Evolutionary conservation across 2,329 filamentous ascomycete species (phyloP).

Genomic region (Fusarium xylarioides): DNA sequence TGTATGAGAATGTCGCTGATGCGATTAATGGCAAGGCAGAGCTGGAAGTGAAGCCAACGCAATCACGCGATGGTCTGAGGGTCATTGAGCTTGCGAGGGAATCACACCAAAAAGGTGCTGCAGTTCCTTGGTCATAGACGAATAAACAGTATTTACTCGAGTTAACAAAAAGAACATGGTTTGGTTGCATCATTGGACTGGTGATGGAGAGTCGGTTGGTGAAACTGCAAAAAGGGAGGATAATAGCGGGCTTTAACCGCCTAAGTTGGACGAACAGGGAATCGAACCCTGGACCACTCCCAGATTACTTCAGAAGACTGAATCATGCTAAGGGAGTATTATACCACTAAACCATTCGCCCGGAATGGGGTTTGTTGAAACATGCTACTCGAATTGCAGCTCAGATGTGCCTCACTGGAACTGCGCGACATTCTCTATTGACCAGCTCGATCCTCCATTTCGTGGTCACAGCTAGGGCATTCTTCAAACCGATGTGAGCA

Average conservation of each 20-base stretch:
- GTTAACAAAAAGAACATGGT: neutral
- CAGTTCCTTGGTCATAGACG: slow-evolving; percentile 40
- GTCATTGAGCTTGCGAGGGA: slow-evolving; percentile 51
- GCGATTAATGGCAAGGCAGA: slow-evolving; percentile 51
- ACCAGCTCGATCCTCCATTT: accelerated
- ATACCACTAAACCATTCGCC: slow-evolving; percentile 31
- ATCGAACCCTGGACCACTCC: slow-evolving; percentile 30
- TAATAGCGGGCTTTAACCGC: slow-evolving; percentile 6
- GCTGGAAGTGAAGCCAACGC: slow-evolving; percentile 50
- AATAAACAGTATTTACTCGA: neutral
- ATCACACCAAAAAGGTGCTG: slow-evolving; percentile 46
- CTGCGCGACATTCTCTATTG: accelerated
- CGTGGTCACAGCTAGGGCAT: neutral
- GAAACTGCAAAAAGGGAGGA: neutral
- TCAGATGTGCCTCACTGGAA: accelerated
- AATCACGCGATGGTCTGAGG: slow-evolving; percentile 51
- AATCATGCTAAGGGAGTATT: slow-evolving; percentile 28
- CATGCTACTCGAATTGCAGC: accelerated
- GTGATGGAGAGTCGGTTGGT: too few species aligned
- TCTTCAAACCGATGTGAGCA: accelerated
- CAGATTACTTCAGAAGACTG: neutral
- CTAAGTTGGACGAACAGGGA: slow-evolving; percentile 19
- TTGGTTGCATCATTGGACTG: accelerated
- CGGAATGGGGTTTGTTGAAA: neutral
- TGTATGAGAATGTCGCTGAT: slow-evolving; percentile 52